phyloP scores from a whole-genome alignment of 2,329 filamentous ascomycete genomes.

The Monosporascus sp. region DNA sequence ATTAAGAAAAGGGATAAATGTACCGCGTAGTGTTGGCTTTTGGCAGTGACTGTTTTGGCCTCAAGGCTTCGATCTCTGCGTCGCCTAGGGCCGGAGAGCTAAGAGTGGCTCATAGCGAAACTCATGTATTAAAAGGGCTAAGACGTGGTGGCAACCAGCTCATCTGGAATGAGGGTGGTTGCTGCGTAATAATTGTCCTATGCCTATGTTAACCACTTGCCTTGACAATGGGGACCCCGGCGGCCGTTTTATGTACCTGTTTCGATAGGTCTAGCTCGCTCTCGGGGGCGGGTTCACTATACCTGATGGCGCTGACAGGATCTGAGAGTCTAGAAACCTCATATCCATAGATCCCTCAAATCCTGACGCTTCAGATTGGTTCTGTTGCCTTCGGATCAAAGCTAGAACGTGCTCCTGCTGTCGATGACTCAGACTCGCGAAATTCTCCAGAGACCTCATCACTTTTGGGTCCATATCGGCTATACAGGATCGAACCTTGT shows the following conservation, averaged over 20 bases:
- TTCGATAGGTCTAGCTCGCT: not conserved
- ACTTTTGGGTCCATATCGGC: slow-evolving; percentile 14
- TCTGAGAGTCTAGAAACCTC: slow-evolving; percentile 10
- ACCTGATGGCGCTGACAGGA: slow-evolving; percentile 11
- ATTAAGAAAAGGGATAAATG: no score
- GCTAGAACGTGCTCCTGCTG: slow-evolving; percentile 20
- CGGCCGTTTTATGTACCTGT: not conserved
- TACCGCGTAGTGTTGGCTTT: not conserved
- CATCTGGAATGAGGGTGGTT: not conserved
- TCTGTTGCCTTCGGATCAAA: slow-evolving; percentile 17
- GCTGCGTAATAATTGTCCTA: not conserved
- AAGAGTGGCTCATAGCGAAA: not conserved
- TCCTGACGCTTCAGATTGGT: slow-evolving; percentile 5
- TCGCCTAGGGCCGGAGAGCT: no score
- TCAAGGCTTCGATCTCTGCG: not conserved
- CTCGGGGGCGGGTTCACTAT: not conserved
- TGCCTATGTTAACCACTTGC: not conserved
- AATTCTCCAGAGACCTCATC: slow-evolving; percentile 17
- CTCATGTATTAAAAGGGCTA: not conserved
- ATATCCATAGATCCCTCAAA: slow-evolving; percentile 12
- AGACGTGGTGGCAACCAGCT: not conserved
- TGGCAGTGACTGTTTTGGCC: not conserved
- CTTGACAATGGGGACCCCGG: not conserved
- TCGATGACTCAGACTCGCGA: slow-evolving; percentile 14
- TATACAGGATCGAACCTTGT: slow-evolving; percentile 10